Percentiles rank a stretch among this genome's conserved stretches.
phyloP scores from a whole-genome alignment of 306 rosid genomes.

The Leucaena leucocephala region DNA sequence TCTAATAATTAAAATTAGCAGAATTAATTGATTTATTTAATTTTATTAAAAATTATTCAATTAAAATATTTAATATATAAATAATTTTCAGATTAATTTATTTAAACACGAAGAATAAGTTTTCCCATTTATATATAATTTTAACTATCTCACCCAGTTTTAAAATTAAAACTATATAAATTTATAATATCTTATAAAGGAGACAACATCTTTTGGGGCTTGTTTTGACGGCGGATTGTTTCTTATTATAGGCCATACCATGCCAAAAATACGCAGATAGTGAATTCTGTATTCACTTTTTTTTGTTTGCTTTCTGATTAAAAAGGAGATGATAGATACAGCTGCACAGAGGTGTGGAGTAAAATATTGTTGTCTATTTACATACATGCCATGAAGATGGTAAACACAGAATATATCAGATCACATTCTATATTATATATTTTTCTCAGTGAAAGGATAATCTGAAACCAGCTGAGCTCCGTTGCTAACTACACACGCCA shows the following conservation, averaged over 20 bases:
- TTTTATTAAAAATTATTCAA: too few relatives aligned
- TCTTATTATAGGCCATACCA: background rate
- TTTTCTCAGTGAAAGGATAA: slow-evolving; percentile 52
- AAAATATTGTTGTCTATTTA: slow-evolving; percentile 38
- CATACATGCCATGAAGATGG: slow-evolving; percentile 9
- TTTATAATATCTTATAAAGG: background rate
- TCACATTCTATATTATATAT: background rate
- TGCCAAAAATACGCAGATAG: background rate
- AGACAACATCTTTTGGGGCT: background rate
- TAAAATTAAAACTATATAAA: background rate
- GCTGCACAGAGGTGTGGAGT: background rate
- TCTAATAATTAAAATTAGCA: too few relatives aligned
- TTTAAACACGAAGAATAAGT: background rate
- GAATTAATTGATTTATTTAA: too few relatives aligned
- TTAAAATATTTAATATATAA: too few relatives aligned
- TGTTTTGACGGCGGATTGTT: background rate
- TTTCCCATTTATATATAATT: background rate
- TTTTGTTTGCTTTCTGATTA: background rate
- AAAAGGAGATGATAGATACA: background rate
- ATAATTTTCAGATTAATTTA: background rate
- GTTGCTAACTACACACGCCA: slow-evolving; percentile 44
- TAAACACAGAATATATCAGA: slow-evolving; percentile 36
- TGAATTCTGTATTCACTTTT: slow-evolving; percentile 12
- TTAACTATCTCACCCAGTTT: background rate
- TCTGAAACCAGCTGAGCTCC: slow-evolving; percentile 93